These are phyloP conservation scores for Nematodospora valgi DNA, from an alignment of 805 yeast genomes.

Conservation along the genomic window DNA sequence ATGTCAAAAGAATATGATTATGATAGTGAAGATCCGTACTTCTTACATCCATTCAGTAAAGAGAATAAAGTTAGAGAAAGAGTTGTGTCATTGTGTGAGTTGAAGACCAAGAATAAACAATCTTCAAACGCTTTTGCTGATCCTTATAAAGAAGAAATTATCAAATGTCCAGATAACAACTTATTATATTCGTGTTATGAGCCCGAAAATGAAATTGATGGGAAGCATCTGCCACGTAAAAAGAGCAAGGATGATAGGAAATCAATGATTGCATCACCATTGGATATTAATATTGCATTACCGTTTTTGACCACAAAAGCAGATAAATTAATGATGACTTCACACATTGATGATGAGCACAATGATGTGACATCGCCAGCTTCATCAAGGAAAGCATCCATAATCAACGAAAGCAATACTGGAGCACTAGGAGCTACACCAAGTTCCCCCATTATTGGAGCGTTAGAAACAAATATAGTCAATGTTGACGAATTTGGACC, in stretches of 20 bases:
- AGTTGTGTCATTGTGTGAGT: slow-evolving; percentile 56
- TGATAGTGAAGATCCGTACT: slow-evolving; percentile 28
- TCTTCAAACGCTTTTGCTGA: slow-evolving; percentile 25
- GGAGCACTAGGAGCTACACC: slow-evolving; percentile 13
- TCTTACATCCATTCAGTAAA: slow-evolving; percentile 11
- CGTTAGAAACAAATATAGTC: slow-evolving; percentile 36
- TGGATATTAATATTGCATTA: slow-evolving; percentile 41
- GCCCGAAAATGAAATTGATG: slow-evolving; percentile 14
- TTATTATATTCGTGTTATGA: slow-evolving; percentile 55
- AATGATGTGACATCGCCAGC: slow-evolving; percentile 7
- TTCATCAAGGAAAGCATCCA: slow-evolving; percentile 26
- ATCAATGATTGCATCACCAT: slow-evolving; percentile 39
- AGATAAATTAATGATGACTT: slow-evolving; percentile 28
- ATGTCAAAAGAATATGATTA: slow-evolving; percentile 42
- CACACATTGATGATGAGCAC: slow-evolving; percentile 14
- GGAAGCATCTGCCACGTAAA: neutral
- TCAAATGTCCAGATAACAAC: slow-evolving; percentile 59
- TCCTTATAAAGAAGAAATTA: slow-evolving; percentile 58
- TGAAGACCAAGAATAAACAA: slow-evolving; percentile 49
- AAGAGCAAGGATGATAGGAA: slow-evolving; percentile 7
- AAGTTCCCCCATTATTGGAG: slow-evolving; percentile 36
- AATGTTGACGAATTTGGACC: slow-evolving; percentile 19
- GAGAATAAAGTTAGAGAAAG: slow-evolving; percentile 44
- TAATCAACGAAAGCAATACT: slow-evolving; percentile 11
- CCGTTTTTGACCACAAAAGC: slow-evolving; percentile 39